Evolutionary conservation across 192 early-diverging fungal genomes (phyloP), one percentile per base, ranked within the genome.

Genomic region (Coemansia sp.): DNA sequence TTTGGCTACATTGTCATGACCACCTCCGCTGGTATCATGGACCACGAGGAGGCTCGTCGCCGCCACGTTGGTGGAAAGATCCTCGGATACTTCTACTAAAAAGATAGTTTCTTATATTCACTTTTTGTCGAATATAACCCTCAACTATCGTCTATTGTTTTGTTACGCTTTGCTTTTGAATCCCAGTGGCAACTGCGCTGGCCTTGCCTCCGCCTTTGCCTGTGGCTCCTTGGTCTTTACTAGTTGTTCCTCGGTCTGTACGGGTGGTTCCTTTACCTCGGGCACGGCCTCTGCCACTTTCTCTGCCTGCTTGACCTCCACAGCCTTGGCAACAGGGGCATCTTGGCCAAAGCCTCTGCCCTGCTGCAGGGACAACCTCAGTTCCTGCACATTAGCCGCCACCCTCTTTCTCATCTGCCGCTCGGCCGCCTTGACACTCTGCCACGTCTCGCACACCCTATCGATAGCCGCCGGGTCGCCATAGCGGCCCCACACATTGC

Each of bases 21-120:
- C 83, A 93, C 94, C 78, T 92, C 92, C 53, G 86, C 90, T 66
- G 97, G 97, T 85, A 97, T 99, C 85, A 99, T 99, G 92, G 97
- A 99, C 88, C 95, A 97, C 86, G 93, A 94, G 79, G 95, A 99
- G 88, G 94, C 95, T 65, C 91, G 95, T 90, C 86, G 92, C 67
- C 94, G 94, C 86, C 93, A 95, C 83, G 86, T 90, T 80, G 97
- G 94, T 90, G 97, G 97, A 70, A 96, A 97, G 89, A 90, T 97
- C 85, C 90, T 97, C 67, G 95, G 94, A 75, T 94, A 88, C 88
- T 92, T 94, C 88, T 94, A 94, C 84, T 94, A 90, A 76, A 21
- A 45, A 47, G 20, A 18, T 45, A 6, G 26, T 36, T 50, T n/a
- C n/a, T 34, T 45, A 62, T 45, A 62, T 43, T 56, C 48, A 61